Conservation (phyloP, 2,329 filamentous ascomycete species). For the Diaporthe nobilis region DNA sequence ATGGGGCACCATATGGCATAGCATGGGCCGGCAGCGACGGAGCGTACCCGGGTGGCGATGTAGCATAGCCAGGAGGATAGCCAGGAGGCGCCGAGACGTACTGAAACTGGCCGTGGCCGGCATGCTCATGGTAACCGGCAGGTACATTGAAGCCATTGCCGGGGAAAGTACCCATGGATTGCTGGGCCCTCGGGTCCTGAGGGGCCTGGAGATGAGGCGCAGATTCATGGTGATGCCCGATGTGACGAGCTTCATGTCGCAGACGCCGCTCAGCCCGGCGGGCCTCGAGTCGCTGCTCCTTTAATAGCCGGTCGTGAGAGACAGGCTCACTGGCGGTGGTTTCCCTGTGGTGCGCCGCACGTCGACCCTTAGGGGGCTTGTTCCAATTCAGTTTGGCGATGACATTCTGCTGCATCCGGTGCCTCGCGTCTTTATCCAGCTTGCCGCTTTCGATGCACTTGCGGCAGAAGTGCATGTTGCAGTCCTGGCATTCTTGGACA, state of each 20-base stretch:
- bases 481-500: neutral
- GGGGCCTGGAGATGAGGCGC: neutral
- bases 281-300: neutral
- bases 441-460: neutral
- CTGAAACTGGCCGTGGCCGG: neutral
- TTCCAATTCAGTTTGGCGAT: neutral
- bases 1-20: neutral
- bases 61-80: neutral
- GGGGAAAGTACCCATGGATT: neutral
- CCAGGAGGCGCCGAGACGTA: neutral
- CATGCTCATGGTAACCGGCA: neutral
- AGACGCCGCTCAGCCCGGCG: neutral
- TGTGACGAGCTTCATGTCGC: neutral
- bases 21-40: neutral
- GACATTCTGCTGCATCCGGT: neutral
- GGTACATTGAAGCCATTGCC: neutral
- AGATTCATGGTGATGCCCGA: neutral
- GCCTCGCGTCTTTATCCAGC: neutral
- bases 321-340: neutral
- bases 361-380: neutral
- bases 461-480: slow-evolving; percentile 14
- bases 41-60: neutral
- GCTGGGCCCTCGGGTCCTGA: neutral
- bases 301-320: neutral
- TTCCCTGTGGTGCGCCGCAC: neutral